Evolutionary conservation across 352 stramenopile species (phyloP), one percentile per base, ranked within the genome.

Genomic region (Pythium insidiosum): DNA sequence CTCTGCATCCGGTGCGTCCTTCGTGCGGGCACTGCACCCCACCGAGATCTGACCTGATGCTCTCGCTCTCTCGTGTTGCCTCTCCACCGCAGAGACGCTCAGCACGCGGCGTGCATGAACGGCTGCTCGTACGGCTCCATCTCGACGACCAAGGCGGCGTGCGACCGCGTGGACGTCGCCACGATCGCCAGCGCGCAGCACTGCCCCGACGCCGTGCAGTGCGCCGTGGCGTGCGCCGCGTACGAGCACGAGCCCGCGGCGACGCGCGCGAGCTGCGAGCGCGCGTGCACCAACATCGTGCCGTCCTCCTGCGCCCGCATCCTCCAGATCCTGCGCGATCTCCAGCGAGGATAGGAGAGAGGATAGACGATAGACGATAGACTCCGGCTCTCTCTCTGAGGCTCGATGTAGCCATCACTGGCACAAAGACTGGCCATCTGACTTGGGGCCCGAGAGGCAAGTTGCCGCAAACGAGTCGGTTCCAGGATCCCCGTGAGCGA

Each of bases 111-210:
- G 19, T 87, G 74, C 42, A 88, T 85, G 75, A 83, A 84, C 36
- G 72, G 75, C 33, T 88, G 75, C 54, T 81, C 72, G 2, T 88
- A 82, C 45, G 73, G 73, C 10, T 83, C 75, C 26, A 80, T 84
- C 47, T 82, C 65, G 12, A 59, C 79, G 30, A 84, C 75, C 25
- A 85, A 85, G 52, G 51, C 75, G 38, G 67, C 70, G 5, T 88
- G 75, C 45, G 73, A 85, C 38, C 62, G 78, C 31, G 46, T 81
- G 38, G 43, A 60, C 0, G 30, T 68, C 20, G 24, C 38, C 0
- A 56, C 60, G 3, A 54, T 62, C 29, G 44, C 60, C 1, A 63
- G 47, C 1, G 55, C 63, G 20, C 61, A 57, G 4, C 41, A 61
- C 12, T 88, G 72, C 25, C 72, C 72, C 1, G 65, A 77, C n/a